These are phyloP conservation scores for Cryptococcus sp. DNA, from an alignment of 1,284 basidiomycete genomes.

Conservation along the genomic window DNA sequence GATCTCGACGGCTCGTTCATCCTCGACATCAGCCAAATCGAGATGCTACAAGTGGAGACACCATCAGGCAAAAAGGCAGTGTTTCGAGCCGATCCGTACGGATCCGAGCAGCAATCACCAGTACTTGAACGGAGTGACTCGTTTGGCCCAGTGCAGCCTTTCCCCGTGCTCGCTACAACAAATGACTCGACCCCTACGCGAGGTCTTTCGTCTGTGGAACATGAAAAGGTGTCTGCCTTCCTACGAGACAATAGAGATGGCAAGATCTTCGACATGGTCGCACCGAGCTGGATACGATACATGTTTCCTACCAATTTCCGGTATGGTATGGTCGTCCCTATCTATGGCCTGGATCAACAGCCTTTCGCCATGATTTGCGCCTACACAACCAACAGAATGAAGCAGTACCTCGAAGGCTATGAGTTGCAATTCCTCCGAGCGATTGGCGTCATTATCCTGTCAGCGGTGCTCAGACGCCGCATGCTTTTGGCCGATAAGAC, in stretches of 20 bases:
- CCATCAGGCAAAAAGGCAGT: slow-evolving; percentile 53
- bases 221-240: slow-evolving; percentile 70
- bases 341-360: slow-evolving; percentile 90
- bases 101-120: slow-evolving; percentile 24
- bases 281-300: slow-evolving; percentile 72
- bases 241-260: slow-evolving; percentile 77
- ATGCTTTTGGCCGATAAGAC: slow-evolving; percentile 91
- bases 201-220: slow-evolving; percentile 66
- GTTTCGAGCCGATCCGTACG: slow-evolving; percentile 53
- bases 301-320: slow-evolving; percentile 77
- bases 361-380: slow-evolving; percentile 91
- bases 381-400: slow-evolving; percentile 75
- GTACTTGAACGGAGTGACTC: slow-evolving; percentile 36
- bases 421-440: slow-evolving; percentile 89
- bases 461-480: slow-evolving; percentile 85
- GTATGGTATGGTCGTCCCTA: slow-evolving; percentile 84
- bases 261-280: slow-evolving; percentile 77
- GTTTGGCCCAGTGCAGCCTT: slow-evolving; percentile 40
- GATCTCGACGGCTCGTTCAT: slow-evolving; percentile 90
- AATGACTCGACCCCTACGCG: slow-evolving; percentile 34
- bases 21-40: slow-evolving; percentile 86
- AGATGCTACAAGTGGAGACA: slow-evolving; percentile 67
- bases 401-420: slow-evolving; percentile 84
- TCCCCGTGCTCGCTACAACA: slow-evolving; percentile 40
- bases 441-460: slow-evolving; percentile 87